Base-by-base conservation (phyloP, 1,284 basidiomycete genomes). In the Malassezia globosa region DNA sequence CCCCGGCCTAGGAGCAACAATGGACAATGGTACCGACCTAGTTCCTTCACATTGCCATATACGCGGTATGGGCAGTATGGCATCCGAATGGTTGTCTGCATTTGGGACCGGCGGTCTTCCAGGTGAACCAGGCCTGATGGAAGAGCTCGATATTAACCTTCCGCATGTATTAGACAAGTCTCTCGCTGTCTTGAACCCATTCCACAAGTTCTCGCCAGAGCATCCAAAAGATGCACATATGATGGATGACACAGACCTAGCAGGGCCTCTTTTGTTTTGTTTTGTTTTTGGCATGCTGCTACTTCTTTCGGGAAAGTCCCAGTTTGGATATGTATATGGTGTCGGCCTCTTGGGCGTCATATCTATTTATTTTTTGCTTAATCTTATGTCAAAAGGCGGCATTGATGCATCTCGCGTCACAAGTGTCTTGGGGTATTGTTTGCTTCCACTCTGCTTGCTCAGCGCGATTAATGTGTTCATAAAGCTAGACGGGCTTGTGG, bases 201-300 rank as follows among this genome's bases (percentile, higher is more conserved):
- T 96, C 23, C 80, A 81, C 56, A 78, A 78, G 51, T 82, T 95
- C 50, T 66, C 63, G 38, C 55, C 66, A 11, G 48, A 61, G 43
- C 66, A 69, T 40, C 48, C 59, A 25, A 60, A 61, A 24, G 86
- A 97, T 62, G 85, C 86, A 55, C 84, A 82, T 63, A 95, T 99
- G 63, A 99, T 99, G 94, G 94, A 99, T 73, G 94, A 99, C 68
- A 89, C 92, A 34, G 94, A 99, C 74, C 78, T 99, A 23, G 90
- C 92, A 7, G 94, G 94, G 0, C 94, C 94, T 5, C 79, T 97
- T 37, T 80, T 96, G 11, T 96, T 96, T 75, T 87, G 87, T 65
- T 96, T 97, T 73, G 92, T 63, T 36, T 71, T 71, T 48, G 68
- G 63, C 25, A 68, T 66, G 59, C 56, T 68, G 18, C 55, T 71